Percentiles rank a stretch among this genome's conserved stretches.
Evolutionary conservation across 2,329 filamentous ascomycete genomes (phyloP).

Genomic region (Ceratocystis eucalypticola): DNA sequence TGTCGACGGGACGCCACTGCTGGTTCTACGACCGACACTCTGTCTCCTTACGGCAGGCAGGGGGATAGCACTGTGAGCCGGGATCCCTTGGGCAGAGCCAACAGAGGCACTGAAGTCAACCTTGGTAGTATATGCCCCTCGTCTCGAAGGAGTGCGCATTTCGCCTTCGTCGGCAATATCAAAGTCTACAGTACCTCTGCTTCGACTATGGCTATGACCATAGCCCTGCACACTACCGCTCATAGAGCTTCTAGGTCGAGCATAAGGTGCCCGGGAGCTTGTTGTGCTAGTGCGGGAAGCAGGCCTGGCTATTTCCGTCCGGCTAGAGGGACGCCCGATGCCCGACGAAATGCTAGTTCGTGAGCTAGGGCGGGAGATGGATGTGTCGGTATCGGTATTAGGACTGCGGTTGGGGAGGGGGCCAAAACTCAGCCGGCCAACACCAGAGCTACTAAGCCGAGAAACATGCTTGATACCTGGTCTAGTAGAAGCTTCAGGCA

Average conservation of each 20-base stretch:
- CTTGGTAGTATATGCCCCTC: constrained; percentile 41
- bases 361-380: constrained; percentile 56
- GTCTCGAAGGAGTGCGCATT: constrained; percentile 40
- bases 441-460: constrained; percentile 47
- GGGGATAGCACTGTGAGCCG: constrained; percentile 33
- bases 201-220: constrained; percentile 26
- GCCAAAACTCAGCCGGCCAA: constrained; percentile 50
- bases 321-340: constrained; percentile 40
- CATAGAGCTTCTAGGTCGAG: constrained; percentile 58
- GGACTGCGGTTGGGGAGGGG: constrained; percentile 44
- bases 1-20: constrained; percentile 26
- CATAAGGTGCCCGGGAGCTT: constrained; percentile 46
- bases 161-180: constrained; percentile 32
- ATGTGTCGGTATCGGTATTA: constrained; percentile 29
- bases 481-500: constrained; percentile 22
- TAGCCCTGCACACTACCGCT: constrained; percentile 48
- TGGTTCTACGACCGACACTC: constrained; percentile 28
- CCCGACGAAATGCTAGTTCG: constrained; percentile 47
- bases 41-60: constrained; percentile 27
- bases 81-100: constrained; percentile 28
- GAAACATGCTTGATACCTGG: constrained; percentile 37
- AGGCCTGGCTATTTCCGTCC: constrained; percentile 45
- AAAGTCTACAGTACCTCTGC: constrained; percentile 41
- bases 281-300: constrained; percentile 48
- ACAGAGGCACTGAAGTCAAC: constrained; percentile 24